These are phyloP conservation scores for Camellia oleifera DNA, from an alignment of 179 eudicot genomes.

Conservation along the genomic window DNA sequence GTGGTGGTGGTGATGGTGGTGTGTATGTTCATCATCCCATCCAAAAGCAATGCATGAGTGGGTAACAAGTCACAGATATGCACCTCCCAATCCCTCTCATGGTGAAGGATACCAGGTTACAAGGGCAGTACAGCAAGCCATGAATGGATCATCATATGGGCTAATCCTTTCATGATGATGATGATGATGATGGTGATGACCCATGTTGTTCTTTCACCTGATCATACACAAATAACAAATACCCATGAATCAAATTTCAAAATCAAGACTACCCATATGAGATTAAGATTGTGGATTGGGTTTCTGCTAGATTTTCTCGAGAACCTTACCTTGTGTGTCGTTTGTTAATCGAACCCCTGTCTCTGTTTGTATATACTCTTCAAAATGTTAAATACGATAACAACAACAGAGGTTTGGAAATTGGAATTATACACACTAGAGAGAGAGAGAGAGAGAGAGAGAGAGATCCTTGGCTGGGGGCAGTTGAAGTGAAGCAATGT, in stretches of 20 bases:
- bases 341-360: not conserved
- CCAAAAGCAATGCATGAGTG: conserved; percentile 39
- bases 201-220: conserved; percentile 13
- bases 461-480: not conserved
- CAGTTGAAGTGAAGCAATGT: too few relatives aligned
- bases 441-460: not conserved
- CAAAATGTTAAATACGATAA: not conserved
- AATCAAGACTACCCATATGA: not conserved
- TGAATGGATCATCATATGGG: conserved; percentile 21
- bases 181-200: conserved; percentile 16
- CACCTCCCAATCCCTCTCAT: conserved; percentile 27
- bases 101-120: conserved; percentile 18
- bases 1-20: conserved; percentile 26
- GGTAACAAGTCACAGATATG: conserved; percentile 31
- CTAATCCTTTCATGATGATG: conserved; percentile 9
- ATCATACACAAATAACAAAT: not conserved
- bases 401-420: not conserved
- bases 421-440: not conserved
- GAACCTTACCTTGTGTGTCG: conserved; percentile 1
- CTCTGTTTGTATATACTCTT: not conserved
- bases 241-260: conserved; percentile 11
- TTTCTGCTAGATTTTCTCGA: not conserved
- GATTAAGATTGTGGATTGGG: not conserved
- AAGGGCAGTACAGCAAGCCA: conserved; percentile 24
- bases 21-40: conserved; percentile 31